A percentile compares a stretch with the other conserved stretches of the same genome.
phyloP scores from a whole-genome alignment of 352 stramenopile genomes.

The Phytophthora pseudosyringae region DNA sequence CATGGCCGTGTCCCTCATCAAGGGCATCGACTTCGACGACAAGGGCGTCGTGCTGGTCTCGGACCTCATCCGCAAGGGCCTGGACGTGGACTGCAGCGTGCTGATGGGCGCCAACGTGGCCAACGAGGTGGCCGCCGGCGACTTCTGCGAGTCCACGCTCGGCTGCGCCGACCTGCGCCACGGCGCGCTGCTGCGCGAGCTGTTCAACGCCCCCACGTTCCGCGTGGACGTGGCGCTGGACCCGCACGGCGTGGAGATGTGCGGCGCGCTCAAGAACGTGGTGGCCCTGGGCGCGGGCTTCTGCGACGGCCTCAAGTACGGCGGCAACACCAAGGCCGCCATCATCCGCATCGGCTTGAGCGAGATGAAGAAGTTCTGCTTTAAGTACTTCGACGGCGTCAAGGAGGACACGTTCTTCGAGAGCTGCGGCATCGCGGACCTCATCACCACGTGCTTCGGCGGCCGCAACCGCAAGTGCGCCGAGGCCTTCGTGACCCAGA shows the following conservation, averaged over 20 bases:
- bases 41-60: slow-evolving; percentile 88
- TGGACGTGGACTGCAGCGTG: slow-evolving; percentile 91
- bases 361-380: slow-evolving; percentile 96
- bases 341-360: slow-evolving; percentile 94
- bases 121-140: slow-evolving; percentile 94
- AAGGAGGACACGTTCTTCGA: slow-evolving; percentile 96
- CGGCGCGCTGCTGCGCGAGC: slow-evolving; percentile 66
- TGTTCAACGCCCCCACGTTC: slow-evolving; percentile 91
- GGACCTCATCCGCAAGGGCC: slow-evolving; percentile 86
- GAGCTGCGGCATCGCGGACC: slow-evolving; percentile 96
- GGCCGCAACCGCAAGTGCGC: slow-evolving; percentile 97
- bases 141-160: slow-evolving; percentile 98
- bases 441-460: slow-evolving; percentile 99
- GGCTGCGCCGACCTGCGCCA: slow-evolving; percentile 83
- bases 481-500: slow-evolving; percentile 91
- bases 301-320: slow-evolving; percentile 94
- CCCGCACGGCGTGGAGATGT: slow-evolving; percentile 95
- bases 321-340: slow-evolving; percentile 98
- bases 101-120: slow-evolving; percentile 98
- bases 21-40: slow-evolving; percentile 90
- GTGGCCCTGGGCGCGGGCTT: slow-evolving; percentile 97
- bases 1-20: slow-evolving; percentile 92
- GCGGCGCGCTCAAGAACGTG: slow-evolving; percentile 98
- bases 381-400: slow-evolving; percentile 94
- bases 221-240: slow-evolving; percentile 94